Evolutionary conservation across 768 basidiomycete genomes (phyloP).

Genomic region (Butyriboletus loyo): DNA sequence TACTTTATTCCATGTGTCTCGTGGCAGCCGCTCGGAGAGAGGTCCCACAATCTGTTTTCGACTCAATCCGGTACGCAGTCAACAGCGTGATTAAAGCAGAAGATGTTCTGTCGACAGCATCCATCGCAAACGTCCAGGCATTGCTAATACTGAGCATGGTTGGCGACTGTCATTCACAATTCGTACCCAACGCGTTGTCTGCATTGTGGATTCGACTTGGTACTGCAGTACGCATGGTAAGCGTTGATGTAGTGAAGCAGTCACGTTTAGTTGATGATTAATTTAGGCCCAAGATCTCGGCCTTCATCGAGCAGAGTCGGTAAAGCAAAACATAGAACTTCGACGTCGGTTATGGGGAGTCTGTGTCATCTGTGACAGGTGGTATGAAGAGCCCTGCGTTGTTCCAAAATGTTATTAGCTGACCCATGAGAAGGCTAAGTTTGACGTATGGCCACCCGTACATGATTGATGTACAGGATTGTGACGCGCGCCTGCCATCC

Average conservation of each 20-base stretch:
- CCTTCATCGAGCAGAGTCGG: constrained; percentile 86
- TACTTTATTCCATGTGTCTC: constrained; percentile 93
- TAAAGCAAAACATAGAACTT: constrained; percentile 80
- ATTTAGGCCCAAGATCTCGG: constrained; percentile 92
- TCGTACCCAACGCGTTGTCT: constrained; percentile 80
- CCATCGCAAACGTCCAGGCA: constrained; percentile 84
- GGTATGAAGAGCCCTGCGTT: constrained; percentile 46
- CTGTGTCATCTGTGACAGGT: constrained; percentile 93
- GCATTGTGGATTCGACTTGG: constrained; percentile 85
- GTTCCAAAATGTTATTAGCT: neutral
- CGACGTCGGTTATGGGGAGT: constrained; percentile 90
- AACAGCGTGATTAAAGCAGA: constrained; percentile 85
- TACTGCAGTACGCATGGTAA: constrained; percentile 89
- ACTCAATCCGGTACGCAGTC: constrained; percentile 83
- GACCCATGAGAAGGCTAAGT: constrained; percentile 57
- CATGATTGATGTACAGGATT: constrained; percentile 96
- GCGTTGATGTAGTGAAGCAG: constrained; percentile 24
- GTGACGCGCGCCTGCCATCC: constrained; percentile 90
- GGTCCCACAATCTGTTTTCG: constrained; percentile 82
- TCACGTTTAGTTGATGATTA: constrained; percentile 13
- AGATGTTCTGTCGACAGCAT: constrained; percentile 85
- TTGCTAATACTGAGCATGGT: constrained; percentile 83
- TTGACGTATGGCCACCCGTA: constrained; percentile 90
- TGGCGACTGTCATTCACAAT: constrained; percentile 88
- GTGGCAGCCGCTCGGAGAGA: constrained; percentile 85